A percentile compares a stretch with the other conserved stretches of the same genome.
Conservation (phyloP, 1,284 basidiomycete species). For the Boletus mariae region DNA sequence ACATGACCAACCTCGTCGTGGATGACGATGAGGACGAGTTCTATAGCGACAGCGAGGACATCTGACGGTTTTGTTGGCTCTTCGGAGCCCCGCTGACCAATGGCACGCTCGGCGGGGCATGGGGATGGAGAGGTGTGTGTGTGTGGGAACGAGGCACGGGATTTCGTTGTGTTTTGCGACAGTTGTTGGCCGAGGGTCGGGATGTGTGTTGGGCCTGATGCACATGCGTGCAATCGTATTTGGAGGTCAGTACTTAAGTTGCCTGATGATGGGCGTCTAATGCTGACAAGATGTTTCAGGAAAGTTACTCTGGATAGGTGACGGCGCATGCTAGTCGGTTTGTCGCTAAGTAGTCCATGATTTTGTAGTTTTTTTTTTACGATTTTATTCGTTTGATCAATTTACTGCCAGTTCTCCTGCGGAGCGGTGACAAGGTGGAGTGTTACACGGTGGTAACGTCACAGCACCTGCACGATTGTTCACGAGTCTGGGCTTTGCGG, state of each 20-base stretch:
- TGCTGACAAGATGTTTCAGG: conserved; percentile 14
- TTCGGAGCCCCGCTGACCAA: conserved; percentile 61
- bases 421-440: conserved; percentile 6
- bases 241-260: conserved; percentile 19
- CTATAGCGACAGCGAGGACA: conserved; percentile 74
- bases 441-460: conserved; percentile 28
- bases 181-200: not conserved
- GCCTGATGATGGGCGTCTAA: not conserved
- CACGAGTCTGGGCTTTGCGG: conserved; percentile 18
- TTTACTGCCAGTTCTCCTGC: not conserved
- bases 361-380: conserved; percentile 22
- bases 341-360: conserved; percentile 21
- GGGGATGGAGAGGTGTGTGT: conserved; percentile 26
- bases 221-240: conserved; percentile 15
- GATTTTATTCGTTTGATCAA: conserved; percentile 23
- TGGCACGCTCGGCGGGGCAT: conserved; percentile 57
- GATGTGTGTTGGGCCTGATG: conserved; percentile 7
- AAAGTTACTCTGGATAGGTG: conserved; percentile 17
- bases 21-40: conserved; percentile 61
- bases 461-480: conserved; percentile 15
- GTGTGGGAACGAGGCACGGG: not conserved
- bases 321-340: conserved; percentile 6
- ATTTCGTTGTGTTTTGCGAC: not conserved
- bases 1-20: conserved; percentile 77
- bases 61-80: conserved; percentile 85